A percentile compares a stretch with the other conserved stretches of the same genome.
These are phyloP conservation scores for Talaromyces nanjingensis DNA, from an alignment of 495 filamentous ascomycete species.

Conservation along the genomic window DNA sequence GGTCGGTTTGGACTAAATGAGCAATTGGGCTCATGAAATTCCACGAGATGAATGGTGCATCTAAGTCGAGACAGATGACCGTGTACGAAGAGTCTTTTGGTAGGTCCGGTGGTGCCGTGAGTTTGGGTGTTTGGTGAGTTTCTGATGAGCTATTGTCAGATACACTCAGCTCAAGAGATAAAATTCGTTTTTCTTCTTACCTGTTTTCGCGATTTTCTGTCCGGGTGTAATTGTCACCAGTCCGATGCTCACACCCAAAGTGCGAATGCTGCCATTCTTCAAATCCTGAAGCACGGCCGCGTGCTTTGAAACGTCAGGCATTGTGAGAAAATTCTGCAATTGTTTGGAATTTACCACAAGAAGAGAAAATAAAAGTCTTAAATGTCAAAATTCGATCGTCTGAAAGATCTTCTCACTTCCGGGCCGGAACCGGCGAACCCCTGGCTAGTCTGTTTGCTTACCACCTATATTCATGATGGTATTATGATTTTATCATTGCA, in stretches of 20 bases:
- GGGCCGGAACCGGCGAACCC: background rate
- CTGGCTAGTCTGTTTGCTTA: background rate
- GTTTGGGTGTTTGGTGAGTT: background rate
- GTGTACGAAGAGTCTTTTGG: slow-evolving; percentile 25
- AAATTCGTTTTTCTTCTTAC: background rate
- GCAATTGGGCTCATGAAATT: slow-evolving; percentile 31
- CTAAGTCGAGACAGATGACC: slow-evolving; percentile 41
- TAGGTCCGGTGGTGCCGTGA: background rate
- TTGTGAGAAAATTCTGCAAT: background rate
- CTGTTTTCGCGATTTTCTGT: background rate
- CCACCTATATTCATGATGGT: background rate
- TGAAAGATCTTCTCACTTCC: background rate
- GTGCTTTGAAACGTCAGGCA: slow-evolving; percentile 2
- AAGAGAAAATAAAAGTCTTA: background rate
- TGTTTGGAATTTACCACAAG: background rate
- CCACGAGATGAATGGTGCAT: slow-evolving; percentile 46
- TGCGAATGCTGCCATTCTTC: background rate
- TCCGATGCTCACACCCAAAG: background rate
- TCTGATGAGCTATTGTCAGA: background rate
- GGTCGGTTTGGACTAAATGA: slow-evolving; percentile 42
- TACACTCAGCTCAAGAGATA: background rate
- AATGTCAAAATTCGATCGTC: background rate
- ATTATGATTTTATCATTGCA: background rate
- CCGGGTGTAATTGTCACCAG: background rate
- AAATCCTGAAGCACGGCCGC: background rate